These are phyloP conservation scores for Irpex lacteus DNA, from an alignment of 1,284 basidiomycete species.

Conservation along the genomic window DNA sequence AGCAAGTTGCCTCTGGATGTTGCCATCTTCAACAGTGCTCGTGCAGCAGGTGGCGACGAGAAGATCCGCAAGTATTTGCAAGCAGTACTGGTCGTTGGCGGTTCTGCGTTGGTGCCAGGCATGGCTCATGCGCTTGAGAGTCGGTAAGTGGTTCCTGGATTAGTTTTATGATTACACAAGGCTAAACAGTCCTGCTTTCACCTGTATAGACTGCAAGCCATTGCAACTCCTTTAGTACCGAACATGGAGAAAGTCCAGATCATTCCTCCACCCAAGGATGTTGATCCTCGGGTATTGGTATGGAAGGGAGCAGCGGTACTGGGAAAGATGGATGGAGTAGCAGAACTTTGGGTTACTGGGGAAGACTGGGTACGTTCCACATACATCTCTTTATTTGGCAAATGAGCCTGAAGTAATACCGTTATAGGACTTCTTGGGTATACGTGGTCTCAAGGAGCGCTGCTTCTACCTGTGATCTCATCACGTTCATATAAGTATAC, in stretches of 20 bases:
- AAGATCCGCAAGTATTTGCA: slow-evolving; percentile 88
- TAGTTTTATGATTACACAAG: neutral
- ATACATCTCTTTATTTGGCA: neutral
- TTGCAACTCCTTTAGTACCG: slow-evolving; percentile 76
- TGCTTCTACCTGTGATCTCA: slow-evolving; percentile 59
- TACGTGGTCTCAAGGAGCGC: slow-evolving; percentile 77
- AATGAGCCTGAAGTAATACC: neutral
- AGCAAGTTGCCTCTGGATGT: slow-evolving; percentile 91
- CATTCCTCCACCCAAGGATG: slow-evolving; percentile 89
- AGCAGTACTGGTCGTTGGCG: slow-evolving; percentile 88
- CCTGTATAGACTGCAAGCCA: slow-evolving; percentile 66
- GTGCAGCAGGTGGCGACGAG: slow-evolving; percentile 84
- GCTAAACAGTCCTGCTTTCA: slow-evolving; percentile 12
- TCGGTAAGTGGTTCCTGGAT: slow-evolving; percentile 45
- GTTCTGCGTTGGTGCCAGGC: slow-evolving; percentile 70
- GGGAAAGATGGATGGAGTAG: slow-evolving; percentile 85
- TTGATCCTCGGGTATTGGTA: slow-evolving; percentile 85
- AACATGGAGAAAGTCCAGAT: slow-evolving; percentile 85
- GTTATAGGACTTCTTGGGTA: slow-evolving; percentile 67
- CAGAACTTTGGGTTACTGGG: slow-evolving; percentile 86
- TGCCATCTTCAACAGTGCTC: slow-evolving; percentile 89
- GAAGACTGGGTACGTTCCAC: slow-evolving; percentile 75
- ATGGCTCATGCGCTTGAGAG: slow-evolving; percentile 79
- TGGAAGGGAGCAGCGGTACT: slow-evolving; percentile 98
- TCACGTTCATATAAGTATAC: too few species aligned